Evolutionary conservation across 139 green algal species (phyloP).

Genomic region (Micractinium sp.): DNA sequence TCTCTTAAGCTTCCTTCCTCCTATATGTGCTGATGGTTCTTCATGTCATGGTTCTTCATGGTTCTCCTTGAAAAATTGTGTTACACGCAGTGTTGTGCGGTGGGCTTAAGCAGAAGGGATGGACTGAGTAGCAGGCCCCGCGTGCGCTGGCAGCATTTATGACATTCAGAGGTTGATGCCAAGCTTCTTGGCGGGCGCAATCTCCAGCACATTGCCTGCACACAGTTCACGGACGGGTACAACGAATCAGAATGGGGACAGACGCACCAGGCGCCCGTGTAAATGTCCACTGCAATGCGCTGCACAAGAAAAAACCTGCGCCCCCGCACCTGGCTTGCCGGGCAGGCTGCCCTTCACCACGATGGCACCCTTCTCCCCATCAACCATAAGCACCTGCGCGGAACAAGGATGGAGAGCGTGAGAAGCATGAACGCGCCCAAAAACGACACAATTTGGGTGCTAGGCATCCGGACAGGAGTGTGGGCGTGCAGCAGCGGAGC

Average conservation of each 20-base stretch:
- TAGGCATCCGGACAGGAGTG: not conserved
- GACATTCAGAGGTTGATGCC: conserved; percentile 57
- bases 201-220: conserved; percentile 85
- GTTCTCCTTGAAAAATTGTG: not conserved
- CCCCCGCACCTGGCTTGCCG: conserved; percentile 81
- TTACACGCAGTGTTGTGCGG: not conserved
- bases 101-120: not conserved
- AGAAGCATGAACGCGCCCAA: too few relatives aligned
- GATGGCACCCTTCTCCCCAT: conserved; percentile 83
- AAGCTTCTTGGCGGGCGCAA: conserved; percentile 82
- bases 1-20: not conserved
- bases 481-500: not conserved
- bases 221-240: not conserved
- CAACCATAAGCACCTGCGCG: conserved; percentile 82
- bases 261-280: too few relatives aligned
- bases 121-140: not conserved
- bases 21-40: not conserved
- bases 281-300: too few relatives aligned
- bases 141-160: not conserved
- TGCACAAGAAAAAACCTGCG: not conserved
- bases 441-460: not conserved
- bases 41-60: not conserved
- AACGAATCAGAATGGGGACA: too few relatives aligned
- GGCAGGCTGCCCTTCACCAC: conserved; percentile 94
- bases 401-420: not conserved